Evolutionary conservation across 2,329 filamentous ascomycete genomes (phyloP), one percentile per base, ranked within the genome.

Genomic region (Sporothrix brasiliensis): DNA sequence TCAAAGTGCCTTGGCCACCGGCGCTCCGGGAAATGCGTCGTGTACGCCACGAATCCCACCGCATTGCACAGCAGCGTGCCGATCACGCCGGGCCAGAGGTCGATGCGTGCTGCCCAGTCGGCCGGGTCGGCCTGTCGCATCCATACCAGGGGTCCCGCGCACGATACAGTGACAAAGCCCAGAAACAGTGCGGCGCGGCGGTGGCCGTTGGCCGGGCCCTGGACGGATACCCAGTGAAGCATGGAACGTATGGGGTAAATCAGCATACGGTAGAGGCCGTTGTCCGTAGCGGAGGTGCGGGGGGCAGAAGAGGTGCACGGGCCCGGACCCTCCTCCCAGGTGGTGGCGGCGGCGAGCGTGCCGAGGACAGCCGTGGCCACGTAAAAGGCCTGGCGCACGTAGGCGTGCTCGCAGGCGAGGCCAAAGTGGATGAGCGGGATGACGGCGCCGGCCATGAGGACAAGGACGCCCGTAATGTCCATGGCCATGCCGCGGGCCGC

Each of bases 401-500:
- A 78, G 80, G 21, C 80, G 73, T 65, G 14, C 11, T 13, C 63
- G 44, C 71, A 72, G 27, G 80, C 79, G 73, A 88, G 87, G 3
- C 80, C 82, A 75, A 87, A 87, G 75, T 85, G 86, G n/a, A 89
- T 79, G 1, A 86, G 83, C 4, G 88, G 87, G 7, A 89, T 80
- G 61, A 86, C 88, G 71, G 84, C 84, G 4, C 85, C 84, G 86
- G 87, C 90, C 78, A 89, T 89, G 71, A 90, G 77, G 7, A 86
- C 79, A 2, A 90, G 82, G 56, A 90, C 86, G 9, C 87, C 87
- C 56, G 88, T 82, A 73, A 89, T 87, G 75, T 90, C 88, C 39
- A 89, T 78, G 74, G 86, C 84, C 72, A 88, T 86, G 6, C 86
- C 86, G 71, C 85, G 81, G 13, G 78, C 79, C 50, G 82, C 82